Percentiles rank a stretch among this genome's conserved stretches.
Conservation (phyloP, 1,284 basidiomycete genomes). For the Austroboletus niveus region DNA sequence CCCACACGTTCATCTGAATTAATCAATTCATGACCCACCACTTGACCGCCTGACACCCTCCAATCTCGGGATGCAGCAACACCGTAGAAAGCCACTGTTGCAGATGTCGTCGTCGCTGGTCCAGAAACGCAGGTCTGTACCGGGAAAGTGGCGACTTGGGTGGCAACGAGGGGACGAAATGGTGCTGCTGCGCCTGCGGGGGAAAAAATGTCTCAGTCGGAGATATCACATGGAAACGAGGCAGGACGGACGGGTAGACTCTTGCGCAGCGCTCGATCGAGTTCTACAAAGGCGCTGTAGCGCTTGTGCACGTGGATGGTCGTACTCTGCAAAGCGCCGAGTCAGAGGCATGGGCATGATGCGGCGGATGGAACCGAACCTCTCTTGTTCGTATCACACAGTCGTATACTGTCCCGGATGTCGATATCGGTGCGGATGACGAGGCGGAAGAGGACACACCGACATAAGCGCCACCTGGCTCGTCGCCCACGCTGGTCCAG, state of each 20-base stretch:
- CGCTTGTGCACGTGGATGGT: slow-evolving; percentile 67
- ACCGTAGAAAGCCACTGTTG: slow-evolving; percentile 68
- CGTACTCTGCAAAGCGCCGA: slow-evolving; percentile 42
- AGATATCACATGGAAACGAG: too few relatives aligned
- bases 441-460: slow-evolving; percentile 39
- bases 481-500: slow-evolving; percentile 68
- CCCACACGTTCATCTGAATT: too few relatives aligned
- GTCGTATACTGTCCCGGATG: slow-evolving; percentile 49
- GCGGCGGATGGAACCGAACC: slow-evolving; percentile 24
- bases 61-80: slow-evolving; percentile 71
- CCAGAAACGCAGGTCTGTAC: slow-evolving; percentile 68
- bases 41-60: slow-evolving; percentile 57
- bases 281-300: slow-evolving; percentile 65
- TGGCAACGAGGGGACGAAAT: slow-evolving; percentile 60
- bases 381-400: slow-evolving; percentile 64
- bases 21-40: slow-evolving; percentile 63
- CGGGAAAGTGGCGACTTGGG: slow-evolving; percentile 68
- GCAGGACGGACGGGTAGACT: slow-evolving; percentile 50
- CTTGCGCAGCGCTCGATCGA: slow-evolving; percentile 49
- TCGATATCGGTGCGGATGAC: background rate
- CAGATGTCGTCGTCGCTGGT: slow-evolving; percentile 60
- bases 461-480: slow-evolving; percentile 57
- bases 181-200: slow-evolving; percentile 42
- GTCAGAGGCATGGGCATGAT: background rate
- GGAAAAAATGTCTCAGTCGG: background rate